phyloP scores from a whole-genome alignment of 192 early-diverging fungal genomes.

The Coemansia sp. region DNA sequence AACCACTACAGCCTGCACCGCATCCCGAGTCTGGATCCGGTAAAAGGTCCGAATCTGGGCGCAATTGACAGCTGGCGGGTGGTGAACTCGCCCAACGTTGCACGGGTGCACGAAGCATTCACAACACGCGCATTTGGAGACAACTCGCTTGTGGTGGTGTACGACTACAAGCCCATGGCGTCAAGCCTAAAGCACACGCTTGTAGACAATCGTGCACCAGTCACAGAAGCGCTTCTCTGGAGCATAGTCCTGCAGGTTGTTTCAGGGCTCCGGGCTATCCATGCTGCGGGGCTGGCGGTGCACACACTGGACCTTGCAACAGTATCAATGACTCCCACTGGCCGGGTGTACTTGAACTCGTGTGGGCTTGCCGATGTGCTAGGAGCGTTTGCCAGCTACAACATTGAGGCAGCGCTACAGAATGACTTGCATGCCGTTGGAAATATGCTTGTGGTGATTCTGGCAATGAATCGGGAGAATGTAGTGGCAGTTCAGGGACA shows the following conservation, averaged over 20 bases:
- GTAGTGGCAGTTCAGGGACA: constrained; percentile 20
- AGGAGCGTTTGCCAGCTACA: constrained; percentile 6
- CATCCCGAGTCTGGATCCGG: constrained; percentile 74
- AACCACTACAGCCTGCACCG: constrained; percentile 82
- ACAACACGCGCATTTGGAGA: constrained; percentile 96
- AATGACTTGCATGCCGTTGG: constrained; percentile 40
- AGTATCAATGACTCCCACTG: constrained; percentile 81
- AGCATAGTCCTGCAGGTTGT: constrained; percentile 39
- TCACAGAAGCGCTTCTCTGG: constrained; percentile 42
- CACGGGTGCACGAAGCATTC: constrained; percentile 90
- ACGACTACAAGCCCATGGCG: constrained; percentile 84
- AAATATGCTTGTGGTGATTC: constrained; percentile 25
- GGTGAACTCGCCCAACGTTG: constrained; percentile 81
- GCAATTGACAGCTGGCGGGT: constrained; percentile 84
- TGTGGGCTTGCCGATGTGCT: constrained; percentile 47
- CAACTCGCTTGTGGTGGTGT: constrained; percentile 91
- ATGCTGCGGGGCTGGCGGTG: constrained; percentile 78
- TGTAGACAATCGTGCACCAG: constrained; percentile 14
- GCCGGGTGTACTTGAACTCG: constrained; percentile 59
- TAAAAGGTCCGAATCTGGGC: constrained; percentile 79
- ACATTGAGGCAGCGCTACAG: constrained; percentile 27
- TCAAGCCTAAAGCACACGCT: constrained; percentile 28
- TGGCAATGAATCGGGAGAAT: constrained; percentile 24
- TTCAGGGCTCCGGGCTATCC: constrained; percentile 71
- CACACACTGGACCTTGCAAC: constrained; percentile 79